Conservation (phyloP, 768 basidiomycete genomes). For the Infundibulicybe gibba region DNA sequence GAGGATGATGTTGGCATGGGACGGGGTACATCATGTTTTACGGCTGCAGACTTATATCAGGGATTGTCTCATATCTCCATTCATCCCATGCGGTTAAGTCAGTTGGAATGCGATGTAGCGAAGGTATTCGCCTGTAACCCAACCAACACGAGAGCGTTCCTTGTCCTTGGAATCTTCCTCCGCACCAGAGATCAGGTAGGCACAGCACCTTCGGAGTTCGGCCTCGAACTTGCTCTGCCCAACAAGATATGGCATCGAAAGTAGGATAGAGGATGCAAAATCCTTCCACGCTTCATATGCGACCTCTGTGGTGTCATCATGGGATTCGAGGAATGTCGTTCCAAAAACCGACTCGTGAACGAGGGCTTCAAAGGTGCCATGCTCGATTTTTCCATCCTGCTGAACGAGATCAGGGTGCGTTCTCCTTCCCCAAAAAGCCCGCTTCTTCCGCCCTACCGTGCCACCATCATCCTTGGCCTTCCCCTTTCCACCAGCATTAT, state of each 20-base stretch:
- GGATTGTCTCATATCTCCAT: conserved; percentile 51
- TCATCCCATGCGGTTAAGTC: conserved; percentile 54
- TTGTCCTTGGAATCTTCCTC: conserved; percentile 34
- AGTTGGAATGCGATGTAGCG: conserved; percentile 50
- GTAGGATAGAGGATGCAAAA: conserved; percentile 58
- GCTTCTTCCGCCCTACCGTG: conserved; percentile 45
- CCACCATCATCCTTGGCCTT: conserved; percentile 23
- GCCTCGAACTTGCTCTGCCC: conserved; percentile 57
- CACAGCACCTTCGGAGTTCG: conserved; percentile 68
- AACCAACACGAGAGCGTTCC: conserved; percentile 45
- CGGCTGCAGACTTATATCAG: conserved; percentile 28
- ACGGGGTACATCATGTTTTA: conserved; percentile 12
- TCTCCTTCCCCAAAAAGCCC: conserved; percentile 75
- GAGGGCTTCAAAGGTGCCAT: conserved; percentile 75
- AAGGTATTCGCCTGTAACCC: conserved; percentile 68
- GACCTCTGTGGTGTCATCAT: conserved; percentile 3
- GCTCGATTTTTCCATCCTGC: conserved; percentile 41
- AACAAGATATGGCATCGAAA: conserved; percentile 56
- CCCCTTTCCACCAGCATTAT: conserved; percentile 14
- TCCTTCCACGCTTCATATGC: conserved; percentile 47
- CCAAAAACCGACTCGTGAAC: conserved; percentile 80
- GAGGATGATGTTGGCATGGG: conserved; percentile 43
- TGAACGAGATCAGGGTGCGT: conserved; percentile 70
- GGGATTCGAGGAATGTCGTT: conserved; percentile 50
- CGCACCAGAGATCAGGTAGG: conserved; percentile 59